Base-by-base conservation (phyloP, 176 grass and related monocot genomes). In the Phoenix dactylifera region DNA sequence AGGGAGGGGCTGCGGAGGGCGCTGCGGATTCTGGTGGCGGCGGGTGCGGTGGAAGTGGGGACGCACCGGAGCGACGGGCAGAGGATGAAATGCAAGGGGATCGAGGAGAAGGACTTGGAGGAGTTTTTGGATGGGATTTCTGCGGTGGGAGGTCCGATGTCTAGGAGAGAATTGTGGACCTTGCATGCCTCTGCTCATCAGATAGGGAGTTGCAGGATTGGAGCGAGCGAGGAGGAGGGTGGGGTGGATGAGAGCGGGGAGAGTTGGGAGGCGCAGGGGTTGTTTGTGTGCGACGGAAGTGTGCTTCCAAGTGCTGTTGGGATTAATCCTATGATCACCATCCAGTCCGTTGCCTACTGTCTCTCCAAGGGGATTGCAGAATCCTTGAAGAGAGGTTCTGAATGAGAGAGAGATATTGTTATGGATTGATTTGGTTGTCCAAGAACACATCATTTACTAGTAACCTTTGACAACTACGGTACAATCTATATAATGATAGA, bases 271-370 rank as follows among this genome's bases (percentile, higher is more conserved):
- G 76, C 81, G 3, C 63, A 64, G 65, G 32, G 87, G 26, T 74
- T 88, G 76, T 88, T 75, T 67, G 93, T 91, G 62, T 87, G 83
- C 48, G 93, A 97, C 64, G 87, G 66, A 55, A 91, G 93, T 63
- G 81, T 88, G 7, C 57, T 91, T 49, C 93, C 93, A 0, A 67
- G 29, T 64, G 87, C 87, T 4, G 62, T 91, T 22, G 93, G 87
- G 19, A 58, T 97, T 48, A 97, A 97, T 72, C 92, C 92, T 54
- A 88, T 97, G 93, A 69, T 97, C 73, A 97, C 93, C 78, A 91
- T 91, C 23, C 81, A 88, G 15, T 82, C 86, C 67, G 70, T 80
- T 2, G 93, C 93, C 9, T 88, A 88, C 69, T 88, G 84, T 70
- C 74, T 97, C 67, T 83, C 79, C 44, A 58, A 61, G 1, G 84